phyloP scores from a whole-genome alignment of 495 filamentous ascomycete species.

The Xylaria venustula region DNA sequence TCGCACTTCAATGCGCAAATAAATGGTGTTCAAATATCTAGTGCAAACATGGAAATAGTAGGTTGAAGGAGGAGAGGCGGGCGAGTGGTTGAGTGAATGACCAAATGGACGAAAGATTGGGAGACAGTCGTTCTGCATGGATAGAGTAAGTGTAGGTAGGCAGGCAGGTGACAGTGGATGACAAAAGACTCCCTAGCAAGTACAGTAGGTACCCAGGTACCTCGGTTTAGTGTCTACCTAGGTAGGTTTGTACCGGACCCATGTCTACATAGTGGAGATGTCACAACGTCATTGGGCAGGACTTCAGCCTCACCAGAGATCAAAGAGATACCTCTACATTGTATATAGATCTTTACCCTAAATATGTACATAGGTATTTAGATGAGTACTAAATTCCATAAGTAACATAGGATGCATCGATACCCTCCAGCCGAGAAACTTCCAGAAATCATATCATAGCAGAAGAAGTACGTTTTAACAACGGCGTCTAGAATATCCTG shows the following conservation, averaged over 20 bases:
- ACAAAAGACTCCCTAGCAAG: no score
- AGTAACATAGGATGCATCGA: neutral
- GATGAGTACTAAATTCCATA: neutral
- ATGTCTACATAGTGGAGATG: neutral
- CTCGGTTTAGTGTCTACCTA: no score
- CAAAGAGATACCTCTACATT: no score
- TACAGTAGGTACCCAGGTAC: no score
- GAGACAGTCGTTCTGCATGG: no score
- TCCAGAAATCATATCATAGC: neutral
- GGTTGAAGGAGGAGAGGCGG: neutral
- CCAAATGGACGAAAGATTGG: slow-evolving; percentile 3
- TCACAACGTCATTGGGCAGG: slow-evolving; percentile 7
- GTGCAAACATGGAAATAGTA: neutral
- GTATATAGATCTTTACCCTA: no score
- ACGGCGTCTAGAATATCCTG: no score
- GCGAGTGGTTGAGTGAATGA: neutral
- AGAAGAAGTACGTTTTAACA: no score
- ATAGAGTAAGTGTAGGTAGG: neutral
- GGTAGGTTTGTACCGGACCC: no score
- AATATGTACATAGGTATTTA: neutral
- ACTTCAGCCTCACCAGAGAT: neutral
- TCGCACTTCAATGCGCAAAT: neutral
- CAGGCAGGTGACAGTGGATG: no score
- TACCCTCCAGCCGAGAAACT: neutral
- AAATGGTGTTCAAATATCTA: neutral